Conservation (phyloP, 306 rosid genomes). For the Alnus rubra region DNA sequence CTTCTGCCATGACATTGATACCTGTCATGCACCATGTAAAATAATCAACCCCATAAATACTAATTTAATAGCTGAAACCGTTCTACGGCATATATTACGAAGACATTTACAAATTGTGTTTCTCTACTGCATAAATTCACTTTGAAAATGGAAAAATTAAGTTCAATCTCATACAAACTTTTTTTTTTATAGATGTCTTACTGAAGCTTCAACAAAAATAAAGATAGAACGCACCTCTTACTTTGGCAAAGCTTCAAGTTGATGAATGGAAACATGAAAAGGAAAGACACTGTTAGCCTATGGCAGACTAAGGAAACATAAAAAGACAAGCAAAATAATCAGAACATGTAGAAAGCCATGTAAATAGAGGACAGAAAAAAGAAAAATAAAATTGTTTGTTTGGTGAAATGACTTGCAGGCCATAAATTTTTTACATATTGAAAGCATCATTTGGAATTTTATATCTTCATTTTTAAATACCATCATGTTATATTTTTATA, state of each 20-base stretch:
- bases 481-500: neutral
- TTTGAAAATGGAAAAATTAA: neutral
- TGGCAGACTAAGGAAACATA: constrained; percentile 29
- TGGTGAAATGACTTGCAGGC: neutral
- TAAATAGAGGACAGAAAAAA: neutral
- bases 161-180: constrained; percentile 4
- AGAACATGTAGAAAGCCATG: constrained; percentile 12
- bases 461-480: neutral
- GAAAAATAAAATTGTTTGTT: neutral
- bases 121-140: neutral
- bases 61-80: constrained; percentile 6
- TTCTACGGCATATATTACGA: constrained; percentile 18
- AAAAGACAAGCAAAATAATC: neutral
- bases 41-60: constrained; percentile 23
- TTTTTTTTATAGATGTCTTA: constrained; percentile 22
- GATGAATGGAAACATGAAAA: constrained; percentile 36
- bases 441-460: neutral
- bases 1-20: constrained; percentile 89
- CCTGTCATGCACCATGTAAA: constrained; percentile 55
- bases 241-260: constrained; percentile 76
- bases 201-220: constrained; percentile 33
- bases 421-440: neutral
- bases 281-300: constrained; percentile 38
- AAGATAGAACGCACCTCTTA: constrained; percentile 69
- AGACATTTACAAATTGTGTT: neutral